Percentiles rank a stretch among this genome's conserved stretches.
These are phyloP conservation scores for Pleurostoma richardsiae DNA, from an alignment of 2,329 filamentous ascomycete genomes.

Conservation along the genomic window DNA sequence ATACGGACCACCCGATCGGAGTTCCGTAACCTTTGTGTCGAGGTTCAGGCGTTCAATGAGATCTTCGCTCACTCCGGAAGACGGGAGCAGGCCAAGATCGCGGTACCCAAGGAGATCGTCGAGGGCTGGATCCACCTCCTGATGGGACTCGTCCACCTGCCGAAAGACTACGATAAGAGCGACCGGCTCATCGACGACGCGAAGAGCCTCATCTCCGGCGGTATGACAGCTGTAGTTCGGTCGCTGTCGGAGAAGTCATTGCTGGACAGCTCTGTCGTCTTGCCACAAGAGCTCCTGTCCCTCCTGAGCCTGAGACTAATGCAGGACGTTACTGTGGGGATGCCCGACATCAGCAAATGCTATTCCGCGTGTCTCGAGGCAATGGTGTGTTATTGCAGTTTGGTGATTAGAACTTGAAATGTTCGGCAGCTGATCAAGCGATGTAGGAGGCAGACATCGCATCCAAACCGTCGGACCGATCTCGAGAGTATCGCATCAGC, in stretches of 20 bases:
- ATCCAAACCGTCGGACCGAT: constrained; percentile 31
- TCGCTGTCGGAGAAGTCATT: constrained; percentile 22
- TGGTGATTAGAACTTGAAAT: background rate
- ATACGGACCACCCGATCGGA: no score
- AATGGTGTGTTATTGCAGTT: constrained; percentile 28
- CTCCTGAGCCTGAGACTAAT: constrained; percentile 32
- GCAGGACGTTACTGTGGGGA: constrained; percentile 28
- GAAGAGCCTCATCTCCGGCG: constrained; percentile 21
- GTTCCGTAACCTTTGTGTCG: no score
- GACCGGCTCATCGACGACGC: constrained; percentile 21
- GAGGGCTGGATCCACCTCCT: constrained; percentile 36
- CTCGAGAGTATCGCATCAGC: constrained; percentile 32
- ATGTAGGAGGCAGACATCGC: constrained; percentile 32
- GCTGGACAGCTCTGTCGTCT: constrained; percentile 27
- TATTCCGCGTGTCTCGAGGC: constrained; percentile 36
- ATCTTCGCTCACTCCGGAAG: constrained; percentile 19
- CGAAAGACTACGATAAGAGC: constrained; percentile 5
- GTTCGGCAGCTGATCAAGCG: constrained; percentile 9
- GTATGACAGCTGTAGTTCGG: constrained; percentile 30
- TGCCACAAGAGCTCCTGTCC: constrained; percentile 36
- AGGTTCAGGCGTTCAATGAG: constrained; percentile 15
- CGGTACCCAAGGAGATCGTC: constrained; percentile 28
- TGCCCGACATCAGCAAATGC: constrained; percentile 32
- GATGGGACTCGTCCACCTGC: constrained; percentile 25
- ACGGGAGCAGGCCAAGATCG: constrained; percentile 20